phyloP scores from a whole-genome alignment of 2,329 filamentous ascomycete species.

The Sporothrix humicola region DNA sequence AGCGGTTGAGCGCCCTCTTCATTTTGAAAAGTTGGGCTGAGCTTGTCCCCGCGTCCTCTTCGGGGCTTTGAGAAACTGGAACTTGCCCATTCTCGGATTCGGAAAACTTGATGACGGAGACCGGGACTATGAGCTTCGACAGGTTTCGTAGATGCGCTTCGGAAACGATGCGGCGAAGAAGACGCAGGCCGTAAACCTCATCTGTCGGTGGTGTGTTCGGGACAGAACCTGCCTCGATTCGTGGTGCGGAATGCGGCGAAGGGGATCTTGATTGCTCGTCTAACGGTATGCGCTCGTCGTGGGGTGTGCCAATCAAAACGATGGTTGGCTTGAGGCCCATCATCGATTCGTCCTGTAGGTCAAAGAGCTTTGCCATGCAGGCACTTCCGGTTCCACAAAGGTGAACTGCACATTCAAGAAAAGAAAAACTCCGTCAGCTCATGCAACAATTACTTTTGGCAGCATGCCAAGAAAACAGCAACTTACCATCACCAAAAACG shows the following conservation, averaged over 20 bases:
- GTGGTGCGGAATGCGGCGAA: constrained; percentile 52
- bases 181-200: constrained; percentile 60
- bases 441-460: not conserved
- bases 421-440: constrained; percentile 5
- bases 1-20: constrained; percentile 46
- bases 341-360: constrained; percentile 59
- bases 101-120: constrained; percentile 58
- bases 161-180: constrained; percentile 63
- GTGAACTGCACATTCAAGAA: constrained; percentile 52
- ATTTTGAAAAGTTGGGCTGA: constrained; percentile 1
- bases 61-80: not conserved
- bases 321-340: constrained; percentile 62
- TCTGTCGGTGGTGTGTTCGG: constrained; percentile 48
- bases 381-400: constrained; percentile 59
- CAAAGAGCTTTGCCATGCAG: constrained; percentile 59
- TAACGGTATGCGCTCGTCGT: constrained; percentile 52
- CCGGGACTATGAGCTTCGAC: constrained; percentile 62
- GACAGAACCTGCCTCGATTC: constrained; percentile 45
- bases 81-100: constrained; percentile 33
- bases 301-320: constrained; percentile 62
- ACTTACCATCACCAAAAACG: constrained; percentile 61
- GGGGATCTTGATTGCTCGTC: constrained; percentile 48
- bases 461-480: not conserved
- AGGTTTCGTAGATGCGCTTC: constrained; percentile 63
- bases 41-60: not conserved